Evolutionary conservation across 176 grass and related monocot species (phyloP), one percentile per base, ranked within the genome.

Genomic region (Aegilops sharonensis): DNA sequence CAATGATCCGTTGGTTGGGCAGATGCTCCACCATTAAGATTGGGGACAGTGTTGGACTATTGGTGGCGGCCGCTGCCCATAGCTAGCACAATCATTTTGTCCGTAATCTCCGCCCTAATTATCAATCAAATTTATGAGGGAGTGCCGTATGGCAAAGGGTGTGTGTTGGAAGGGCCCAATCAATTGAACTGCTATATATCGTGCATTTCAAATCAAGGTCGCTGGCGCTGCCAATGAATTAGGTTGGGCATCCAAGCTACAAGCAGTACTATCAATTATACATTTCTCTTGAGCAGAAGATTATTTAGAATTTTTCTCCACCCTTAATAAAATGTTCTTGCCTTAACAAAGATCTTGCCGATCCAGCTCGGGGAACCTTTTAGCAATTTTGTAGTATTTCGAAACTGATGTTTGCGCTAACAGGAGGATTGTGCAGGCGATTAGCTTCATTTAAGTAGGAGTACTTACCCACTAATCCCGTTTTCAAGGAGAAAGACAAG

Each of bases 401-500:
- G 35, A 81, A 81, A 66, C 54, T 20, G 54, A 80, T 43, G 56
- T 65, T 47, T 85, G 40, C 34, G 45, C 39, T 48, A 42, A 32
- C 50, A 17, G 13, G 45, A 4, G 45, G 23, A 74, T 70, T 57
- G 9, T 6, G 56, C 12, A 30, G 11, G 17, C 54, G 40, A 39
- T 37, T 59, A 70, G 65, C 36, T 6, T 11, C 15, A 27, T 21
- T 31, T 73, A 64, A 86, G 72, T 60, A 63, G 48, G 57, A 36
- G 70, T 61, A 77, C 72, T 59, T 72, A 82, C 52, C 88, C 84
- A 90, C 83, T 82, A 54, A 78, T 76, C 5, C 12, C 17, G 3
- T 1, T 30, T 82, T 52, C 68, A 42, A 31, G 65, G 48, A 60
- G 20, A 67, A 81, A 68, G 60, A 45, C 70, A 48, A 37, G 56